These are phyloP conservation scores for Pelargonium australe DNA, from an alignment of 441 rosid species.

Conservation along the genomic window DNA sequence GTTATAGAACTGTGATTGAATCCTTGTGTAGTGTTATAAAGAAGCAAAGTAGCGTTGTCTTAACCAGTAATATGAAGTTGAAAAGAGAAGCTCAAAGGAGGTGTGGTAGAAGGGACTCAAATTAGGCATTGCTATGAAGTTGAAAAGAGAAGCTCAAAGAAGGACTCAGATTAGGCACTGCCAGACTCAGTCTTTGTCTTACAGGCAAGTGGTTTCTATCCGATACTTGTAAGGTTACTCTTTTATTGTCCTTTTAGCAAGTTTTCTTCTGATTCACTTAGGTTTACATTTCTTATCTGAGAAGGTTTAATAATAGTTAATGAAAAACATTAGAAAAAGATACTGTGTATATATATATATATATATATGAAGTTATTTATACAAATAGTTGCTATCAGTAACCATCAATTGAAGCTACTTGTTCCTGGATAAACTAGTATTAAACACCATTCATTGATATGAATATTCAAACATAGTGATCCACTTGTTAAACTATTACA, in stretches of 20 bases:
- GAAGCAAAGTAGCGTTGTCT: not conserved
- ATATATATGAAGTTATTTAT: too few relatives aligned
- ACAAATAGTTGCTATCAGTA: not conserved
- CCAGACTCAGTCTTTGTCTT: too few relatives aligned
- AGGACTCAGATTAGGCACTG: not conserved
- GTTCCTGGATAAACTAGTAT: not conserved
- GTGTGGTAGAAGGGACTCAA: not conserved
- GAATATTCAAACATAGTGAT: not conserved
- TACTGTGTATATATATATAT: too few relatives aligned
- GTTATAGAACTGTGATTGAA: not conserved
- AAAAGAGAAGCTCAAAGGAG: not conserved
- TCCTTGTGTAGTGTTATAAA: not conserved
- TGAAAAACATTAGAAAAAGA: not conserved
- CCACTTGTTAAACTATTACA: not conserved
- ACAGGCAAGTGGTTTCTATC: too few relatives aligned
- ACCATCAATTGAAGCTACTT: not conserved
- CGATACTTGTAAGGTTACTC: too few relatives aligned
- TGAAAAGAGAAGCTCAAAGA: not conserved
- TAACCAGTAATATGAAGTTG: not conserved
- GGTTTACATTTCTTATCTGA: not conserved
- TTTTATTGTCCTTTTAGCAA: not conserved
- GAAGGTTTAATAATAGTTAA: not conserved
- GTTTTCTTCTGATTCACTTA: not conserved
- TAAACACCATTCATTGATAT: not conserved
- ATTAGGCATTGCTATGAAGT: too few relatives aligned